These are phyloP conservation scores for Mortierella claussenii DNA, from an alignment of 192 early-diverging fungal genomes.

Conservation along the genomic window DNA sequence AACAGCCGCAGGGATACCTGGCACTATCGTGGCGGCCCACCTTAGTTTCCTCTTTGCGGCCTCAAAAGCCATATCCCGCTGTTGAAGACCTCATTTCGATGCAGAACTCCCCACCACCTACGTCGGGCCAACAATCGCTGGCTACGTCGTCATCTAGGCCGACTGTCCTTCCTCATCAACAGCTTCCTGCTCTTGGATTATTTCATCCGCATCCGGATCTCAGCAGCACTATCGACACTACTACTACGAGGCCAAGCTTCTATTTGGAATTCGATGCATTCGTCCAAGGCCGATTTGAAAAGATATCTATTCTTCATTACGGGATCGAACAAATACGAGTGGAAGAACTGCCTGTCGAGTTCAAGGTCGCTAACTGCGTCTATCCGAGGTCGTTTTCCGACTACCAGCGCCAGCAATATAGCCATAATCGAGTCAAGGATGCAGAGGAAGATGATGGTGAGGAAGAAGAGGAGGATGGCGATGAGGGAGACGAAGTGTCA, in stretches of 20 bases:
- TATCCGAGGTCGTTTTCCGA: slow-evolving; percentile 57
- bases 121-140: too few relatives aligned
- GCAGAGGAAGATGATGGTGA: not conserved
- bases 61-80: not conserved
- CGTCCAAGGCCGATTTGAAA: slow-evolving; percentile 38
- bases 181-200: not conserved
- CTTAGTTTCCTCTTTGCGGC: not conserved
- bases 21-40: not conserved
- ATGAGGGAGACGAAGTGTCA: not conserved
- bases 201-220: not conserved
- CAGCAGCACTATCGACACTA: not conserved
- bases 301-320: slow-evolving; percentile 56
- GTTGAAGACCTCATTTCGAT: not conserved
- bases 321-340: slow-evolving; percentile 63
- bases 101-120: too few relatives aligned
- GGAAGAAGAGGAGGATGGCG: not conserved
- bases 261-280: slow-evolving; percentile 53
- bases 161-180: not conserved
- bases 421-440: not conserved
- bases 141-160: too few relatives aligned
- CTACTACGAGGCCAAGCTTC: not conserved
- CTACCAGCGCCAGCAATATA: not conserved
- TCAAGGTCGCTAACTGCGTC: slow-evolving; percentile 66
- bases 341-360: slow-evolving; percentile 49
- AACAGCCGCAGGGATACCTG: not conserved